These are phyloP conservation scores for Clathrospora elynae DNA, from an alignment of 2,329 filamentous ascomycete genomes.

Conservation along the genomic window DNA sequence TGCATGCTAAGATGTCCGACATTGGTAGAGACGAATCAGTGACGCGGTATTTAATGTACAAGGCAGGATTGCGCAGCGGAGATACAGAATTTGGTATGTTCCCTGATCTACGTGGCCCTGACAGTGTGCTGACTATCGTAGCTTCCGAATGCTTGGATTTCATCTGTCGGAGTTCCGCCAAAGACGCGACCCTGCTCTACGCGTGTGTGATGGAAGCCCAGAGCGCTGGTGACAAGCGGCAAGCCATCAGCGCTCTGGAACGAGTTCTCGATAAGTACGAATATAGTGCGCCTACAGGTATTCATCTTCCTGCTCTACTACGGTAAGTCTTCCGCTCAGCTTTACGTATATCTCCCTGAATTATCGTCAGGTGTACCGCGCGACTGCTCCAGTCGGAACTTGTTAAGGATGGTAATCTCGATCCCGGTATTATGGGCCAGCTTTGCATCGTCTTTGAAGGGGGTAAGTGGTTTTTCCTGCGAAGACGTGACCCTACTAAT, in stretches of 20 bases:
- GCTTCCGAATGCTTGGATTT: conserved; percentile 68
- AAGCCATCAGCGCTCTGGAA: conserved; percentile 64
- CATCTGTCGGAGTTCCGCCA: conserved; percentile 60
- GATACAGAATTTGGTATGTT: conserved; percentile 59
- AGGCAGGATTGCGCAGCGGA: conserved; percentile 65
- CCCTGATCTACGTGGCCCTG: neutral
- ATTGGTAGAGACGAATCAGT: conserved; percentile 64
- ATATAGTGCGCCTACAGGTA: conserved; percentile 52
- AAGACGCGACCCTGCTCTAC: conserved; percentile 70
- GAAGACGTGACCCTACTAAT: conserved; percentile 44
- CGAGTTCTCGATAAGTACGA: conserved; percentile 64
- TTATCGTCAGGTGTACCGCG: conserved; percentile 48
- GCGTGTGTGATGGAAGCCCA: conserved; percentile 82
- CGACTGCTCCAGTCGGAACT: conserved; percentile 54
- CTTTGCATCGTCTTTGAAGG: conserved; percentile 62
- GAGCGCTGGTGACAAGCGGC: conserved; percentile 63
- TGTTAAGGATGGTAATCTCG: conserved; percentile 35
- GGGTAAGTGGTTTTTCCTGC: conserved; percentile 38
- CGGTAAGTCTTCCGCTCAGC: conserved; percentile 57
- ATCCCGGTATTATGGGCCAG: conserved; percentile 49
- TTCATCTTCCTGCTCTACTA: conserved; percentile 68
- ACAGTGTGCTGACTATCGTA: conserved; percentile 32
- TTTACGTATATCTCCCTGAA: conserved; percentile 11
- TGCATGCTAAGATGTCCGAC: conserved; percentile 65
- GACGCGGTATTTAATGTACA: conserved; percentile 77